phyloP scores from a whole-genome alignment of 768 basidiomycete species.

The Trametes gibbosa region DNA sequence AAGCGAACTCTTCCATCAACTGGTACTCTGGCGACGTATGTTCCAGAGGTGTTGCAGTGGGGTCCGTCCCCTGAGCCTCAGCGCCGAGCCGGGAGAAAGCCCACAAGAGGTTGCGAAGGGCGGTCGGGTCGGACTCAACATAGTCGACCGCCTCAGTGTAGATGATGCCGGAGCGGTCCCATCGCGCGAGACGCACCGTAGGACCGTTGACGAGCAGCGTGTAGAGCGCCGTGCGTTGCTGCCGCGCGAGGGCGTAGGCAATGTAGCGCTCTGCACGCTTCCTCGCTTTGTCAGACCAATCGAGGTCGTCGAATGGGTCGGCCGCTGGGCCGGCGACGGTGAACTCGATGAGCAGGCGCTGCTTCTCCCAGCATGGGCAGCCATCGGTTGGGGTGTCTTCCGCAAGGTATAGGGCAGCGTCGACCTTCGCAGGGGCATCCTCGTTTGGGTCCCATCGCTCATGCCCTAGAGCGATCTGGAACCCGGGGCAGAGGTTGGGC shows the following conservation, averaged over 20 bases:
- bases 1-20: neutral
- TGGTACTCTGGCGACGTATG: neutral
- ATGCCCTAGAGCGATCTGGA: neutral
- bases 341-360: neutral
- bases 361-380: neutral
- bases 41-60: neutral
- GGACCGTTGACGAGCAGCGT: neutral
- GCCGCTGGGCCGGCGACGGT: too few relatives aligned
- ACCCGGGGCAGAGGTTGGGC: neutral
- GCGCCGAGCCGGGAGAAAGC: neutral
- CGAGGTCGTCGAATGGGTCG: neutral
- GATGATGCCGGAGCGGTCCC: conserved; percentile 8
- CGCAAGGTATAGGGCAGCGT: neutral
- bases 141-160: conserved; percentile 1
- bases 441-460: neutral
- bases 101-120: neutral
- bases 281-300: neutral
- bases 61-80: neutral
- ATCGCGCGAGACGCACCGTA: neutral
- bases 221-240: conserved; percentile 1
- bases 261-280: neutral
- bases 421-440: neutral
- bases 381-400: neutral
- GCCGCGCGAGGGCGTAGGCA: neutral
- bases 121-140: neutral